Conservation (phyloP, 306 rosid genomes). For the Leucaena leucocephala region DNA sequence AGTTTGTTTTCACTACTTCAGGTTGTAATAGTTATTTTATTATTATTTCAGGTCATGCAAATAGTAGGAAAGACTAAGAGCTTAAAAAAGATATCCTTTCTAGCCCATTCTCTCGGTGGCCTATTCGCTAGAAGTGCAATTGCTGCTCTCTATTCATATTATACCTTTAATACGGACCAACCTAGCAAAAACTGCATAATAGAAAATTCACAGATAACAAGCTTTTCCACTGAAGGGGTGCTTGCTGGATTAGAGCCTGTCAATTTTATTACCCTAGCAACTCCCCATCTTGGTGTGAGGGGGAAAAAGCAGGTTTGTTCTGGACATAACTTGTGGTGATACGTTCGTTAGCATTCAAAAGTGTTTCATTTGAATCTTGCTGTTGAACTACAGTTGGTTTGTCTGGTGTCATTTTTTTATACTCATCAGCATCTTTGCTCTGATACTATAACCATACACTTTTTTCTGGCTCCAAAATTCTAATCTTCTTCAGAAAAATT, state of each 20-base stretch:
- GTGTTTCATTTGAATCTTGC: constrained; percentile 5
- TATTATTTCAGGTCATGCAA: constrained; percentile 66
- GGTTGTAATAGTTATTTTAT: constrained; percentile 37
- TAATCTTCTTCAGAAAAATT: background rate
- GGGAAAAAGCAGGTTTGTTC: constrained; percentile 89
- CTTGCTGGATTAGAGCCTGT: constrained; percentile 89
- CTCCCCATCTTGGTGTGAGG: constrained; percentile 97
- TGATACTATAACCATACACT: background rate
- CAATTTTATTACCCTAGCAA: constrained; percentile 88
- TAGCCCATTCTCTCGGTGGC: constrained; percentile 97
- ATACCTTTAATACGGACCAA: constrained; percentile 41
- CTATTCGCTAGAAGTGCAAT: constrained; percentile 88
- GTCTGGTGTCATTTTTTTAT: constrained; percentile 3
- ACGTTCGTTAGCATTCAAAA: constrained; percentile 9
- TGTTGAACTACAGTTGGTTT: constrained; percentile 12
- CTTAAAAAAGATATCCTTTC: constrained; percentile 84
- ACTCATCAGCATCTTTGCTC: constrained; percentile 1
- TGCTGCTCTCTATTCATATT: constrained; percentile 66
- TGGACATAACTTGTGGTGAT: constrained; percentile 26
- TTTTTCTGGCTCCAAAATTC: background rate
- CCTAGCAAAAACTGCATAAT: constrained; percentile 37
- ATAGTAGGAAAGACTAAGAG: constrained; percentile 69
- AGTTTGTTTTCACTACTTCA: constrained; percentile 30
- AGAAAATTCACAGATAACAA: constrained; percentile 41
- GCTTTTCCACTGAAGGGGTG: constrained; percentile 55